Percentiles rank a stretch among this genome's conserved stretches.
Conservation (phyloP, 768 basidiomycete species). For the Fomitopsis serialis region DNA sequence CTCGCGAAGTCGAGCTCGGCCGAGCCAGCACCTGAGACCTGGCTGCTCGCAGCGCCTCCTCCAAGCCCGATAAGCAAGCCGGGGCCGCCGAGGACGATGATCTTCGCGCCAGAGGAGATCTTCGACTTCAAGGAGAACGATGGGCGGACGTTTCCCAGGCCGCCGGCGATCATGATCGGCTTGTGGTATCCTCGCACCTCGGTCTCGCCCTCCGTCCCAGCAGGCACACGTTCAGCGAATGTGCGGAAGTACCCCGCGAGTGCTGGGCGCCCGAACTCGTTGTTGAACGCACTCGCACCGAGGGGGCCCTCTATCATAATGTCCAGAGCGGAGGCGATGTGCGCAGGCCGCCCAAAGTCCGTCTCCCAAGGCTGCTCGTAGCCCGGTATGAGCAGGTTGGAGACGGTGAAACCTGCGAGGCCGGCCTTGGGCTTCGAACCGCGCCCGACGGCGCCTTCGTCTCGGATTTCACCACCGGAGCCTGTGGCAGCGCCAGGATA, state of each 20-base stretch:
- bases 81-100: constrained; percentile 92
- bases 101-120: constrained; percentile 78
- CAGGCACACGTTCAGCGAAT: constrained; percentile 73
- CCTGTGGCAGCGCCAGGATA: constrained; percentile 99
- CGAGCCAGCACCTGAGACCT: constrained; percentile 83
- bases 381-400: constrained; percentile 89
- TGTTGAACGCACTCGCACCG: constrained; percentile 94
- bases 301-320: constrained; percentile 98
- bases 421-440: constrained; percentile 98
- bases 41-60: constrained; percentile 94
- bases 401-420: constrained; percentile 87
- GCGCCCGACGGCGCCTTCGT: constrained; percentile 93
- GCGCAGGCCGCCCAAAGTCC: constrained; percentile 83
- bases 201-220: constrained; percentile 39
- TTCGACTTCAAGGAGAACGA: constrained; percentile 72
- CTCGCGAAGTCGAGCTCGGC: constrained; percentile 96
- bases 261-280: constrained; percentile 95
- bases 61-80: constrained; percentile 96
- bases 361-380: constrained; percentile 94
- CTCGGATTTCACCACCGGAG: constrained; percentile 96
- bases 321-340: constrained; percentile 90
- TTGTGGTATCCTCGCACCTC: constrained; percentile 97
- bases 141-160: constrained; percentile 88
- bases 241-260: constrained; percentile 94
- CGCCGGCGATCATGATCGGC: constrained; percentile 99